Evolutionary conservation across 2,329 filamentous ascomycete genomes (phyloP).

Genomic region (Coniella lustricola): DNA sequence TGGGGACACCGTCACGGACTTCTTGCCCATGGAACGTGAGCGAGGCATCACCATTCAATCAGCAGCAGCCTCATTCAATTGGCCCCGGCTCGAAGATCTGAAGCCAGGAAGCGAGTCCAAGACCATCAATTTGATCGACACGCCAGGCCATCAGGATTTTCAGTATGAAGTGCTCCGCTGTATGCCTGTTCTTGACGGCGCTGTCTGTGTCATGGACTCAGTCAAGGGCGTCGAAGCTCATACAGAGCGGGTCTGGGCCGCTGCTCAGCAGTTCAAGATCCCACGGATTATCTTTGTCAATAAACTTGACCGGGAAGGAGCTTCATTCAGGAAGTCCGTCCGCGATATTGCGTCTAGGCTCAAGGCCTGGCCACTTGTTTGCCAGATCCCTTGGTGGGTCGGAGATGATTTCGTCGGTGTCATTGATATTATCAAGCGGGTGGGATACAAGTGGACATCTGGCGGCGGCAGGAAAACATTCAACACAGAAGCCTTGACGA

Average conservation of each 20-base stretch:
- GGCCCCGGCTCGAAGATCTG: conserved; percentile 53
- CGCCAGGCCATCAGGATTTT: conserved; percentile 94
- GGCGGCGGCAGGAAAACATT: conserved; percentile 31
- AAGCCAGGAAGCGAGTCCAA: conserved; percentile 42
- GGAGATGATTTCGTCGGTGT: conserved; percentile 75
- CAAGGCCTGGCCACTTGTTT: conserved; percentile 79
- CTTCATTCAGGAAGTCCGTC: conserved; percentile 75
- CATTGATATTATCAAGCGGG: conserved; percentile 71
- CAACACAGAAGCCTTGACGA: conserved; percentile 21
- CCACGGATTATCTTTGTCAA: conserved; percentile 78
- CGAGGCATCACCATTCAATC: conserved; percentile 97
- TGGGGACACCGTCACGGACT: conserved; percentile 95
- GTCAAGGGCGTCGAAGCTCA: conserved; percentile 73
- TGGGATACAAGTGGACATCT: conserved; percentile 64
- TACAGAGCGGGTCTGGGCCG: conserved; percentile 92
- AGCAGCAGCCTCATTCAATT: conserved; percentile 89
- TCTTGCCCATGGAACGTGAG: conserved; percentile 84
- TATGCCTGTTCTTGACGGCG: conserved; percentile 38
- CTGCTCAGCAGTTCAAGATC: conserved; percentile 78
- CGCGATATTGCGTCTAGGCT: conserved; percentile 77
- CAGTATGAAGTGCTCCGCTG: conserved; percentile 94
- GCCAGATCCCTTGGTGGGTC: conserved; percentile 92
- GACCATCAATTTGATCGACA: conserved; percentile 89
- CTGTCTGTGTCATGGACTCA: conserved; percentile 30
- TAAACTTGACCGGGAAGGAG: conserved; percentile 78